A percentile compares a stretch with the other conserved stretches of the same genome.
phyloP scores from a whole-genome alignment of 495 filamentous ascomycete species.

The Podospora pseudocomata region DNA sequence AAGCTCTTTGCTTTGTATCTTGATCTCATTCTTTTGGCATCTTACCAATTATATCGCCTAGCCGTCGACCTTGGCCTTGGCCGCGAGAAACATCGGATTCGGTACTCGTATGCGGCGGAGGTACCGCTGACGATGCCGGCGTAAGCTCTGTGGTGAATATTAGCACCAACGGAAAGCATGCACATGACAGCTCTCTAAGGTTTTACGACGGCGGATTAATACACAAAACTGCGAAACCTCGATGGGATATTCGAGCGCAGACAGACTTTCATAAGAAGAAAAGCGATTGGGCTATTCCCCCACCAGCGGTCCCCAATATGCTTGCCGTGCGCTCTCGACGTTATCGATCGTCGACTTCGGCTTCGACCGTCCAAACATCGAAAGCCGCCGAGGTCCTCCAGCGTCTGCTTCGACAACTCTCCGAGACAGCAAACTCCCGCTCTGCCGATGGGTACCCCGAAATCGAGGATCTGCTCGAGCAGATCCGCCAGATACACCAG shows the following conservation, averaged over 20 bases:
- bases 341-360: conserved; percentile 61
- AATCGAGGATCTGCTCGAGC: conserved; percentile 38
- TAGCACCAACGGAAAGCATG: neutral
- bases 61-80: neutral
- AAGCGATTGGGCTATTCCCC: neutral
- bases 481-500: conserved; percentile 43
- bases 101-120: neutral
- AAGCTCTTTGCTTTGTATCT: neutral
- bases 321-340: conserved; percentile 51
- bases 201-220: neutral
- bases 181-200: conserved; percentile 20
- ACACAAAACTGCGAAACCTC: conserved; percentile 15
- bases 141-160: conserved; percentile 13
- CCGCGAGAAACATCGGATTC: neutral
- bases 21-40: conserved; percentile 2
- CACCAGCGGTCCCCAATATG: conserved; percentile 14
- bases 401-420: conserved; percentile 53
- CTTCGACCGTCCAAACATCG: conserved; percentile 52
- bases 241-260: conserved; percentile 25
- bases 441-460: conserved; percentile 38
- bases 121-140: conserved; percentile 15
- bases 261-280: conserved; percentile 3
- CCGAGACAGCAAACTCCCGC: conserved; percentile 22
- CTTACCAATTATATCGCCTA: conserved; percentile 1
- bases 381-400: conserved; percentile 60